Percentiles rank a stretch among this genome's conserved stretches.
Conservation (phyloP, 2,329 filamentous ascomycete species). For the Sporothrix brunneoviolacea region DNA sequence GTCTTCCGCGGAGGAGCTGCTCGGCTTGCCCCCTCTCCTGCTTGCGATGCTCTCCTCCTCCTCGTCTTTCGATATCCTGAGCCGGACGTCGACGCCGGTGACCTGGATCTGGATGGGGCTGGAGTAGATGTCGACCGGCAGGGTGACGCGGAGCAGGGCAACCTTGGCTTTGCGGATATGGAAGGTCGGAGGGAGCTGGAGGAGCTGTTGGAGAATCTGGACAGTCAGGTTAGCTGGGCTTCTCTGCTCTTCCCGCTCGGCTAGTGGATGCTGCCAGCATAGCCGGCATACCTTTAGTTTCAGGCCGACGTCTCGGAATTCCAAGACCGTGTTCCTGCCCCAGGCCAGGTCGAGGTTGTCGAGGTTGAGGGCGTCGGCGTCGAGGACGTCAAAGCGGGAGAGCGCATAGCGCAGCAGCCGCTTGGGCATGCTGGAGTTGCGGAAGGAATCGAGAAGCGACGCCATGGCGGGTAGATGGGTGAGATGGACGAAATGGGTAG, state of each 20-base stretch:
- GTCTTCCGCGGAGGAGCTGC: constrained; percentile 25
- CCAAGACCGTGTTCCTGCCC: constrained; percentile 74
- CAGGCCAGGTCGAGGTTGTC: constrained; percentile 79
- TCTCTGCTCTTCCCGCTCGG: too few relatives aligned
- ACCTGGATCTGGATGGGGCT: constrained; percentile 77
- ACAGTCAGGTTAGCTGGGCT: background rate
- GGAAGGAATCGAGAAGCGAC: constrained; percentile 60
- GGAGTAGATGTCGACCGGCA: constrained; percentile 82
- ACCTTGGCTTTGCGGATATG: constrained; percentile 69
- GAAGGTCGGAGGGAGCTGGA: constrained; percentile 68
- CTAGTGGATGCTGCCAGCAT: background rate
- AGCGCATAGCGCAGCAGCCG: constrained; percentile 81
- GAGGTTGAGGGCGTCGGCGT: constrained; percentile 78
- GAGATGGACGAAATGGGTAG: background rate
- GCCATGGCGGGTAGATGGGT: constrained; percentile 47
- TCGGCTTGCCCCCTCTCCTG: background rate
- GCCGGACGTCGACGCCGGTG: constrained; percentile 68
- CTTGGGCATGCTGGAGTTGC: constrained; percentile 74
- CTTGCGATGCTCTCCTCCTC: background rate
- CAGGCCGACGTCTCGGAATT: constrained; percentile 80
- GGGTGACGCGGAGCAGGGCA: constrained; percentile 67
- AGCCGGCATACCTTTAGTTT: constrained; percentile 59
- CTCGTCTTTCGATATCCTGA: constrained; percentile 39
- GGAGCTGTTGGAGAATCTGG: constrained; percentile 70
- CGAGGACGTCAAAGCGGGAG: constrained; percentile 75